These are phyloP conservation scores for Blastomyces percursus DNA, from an alignment of 2,329 filamentous ascomycete genomes.

Conservation along the genomic window DNA sequence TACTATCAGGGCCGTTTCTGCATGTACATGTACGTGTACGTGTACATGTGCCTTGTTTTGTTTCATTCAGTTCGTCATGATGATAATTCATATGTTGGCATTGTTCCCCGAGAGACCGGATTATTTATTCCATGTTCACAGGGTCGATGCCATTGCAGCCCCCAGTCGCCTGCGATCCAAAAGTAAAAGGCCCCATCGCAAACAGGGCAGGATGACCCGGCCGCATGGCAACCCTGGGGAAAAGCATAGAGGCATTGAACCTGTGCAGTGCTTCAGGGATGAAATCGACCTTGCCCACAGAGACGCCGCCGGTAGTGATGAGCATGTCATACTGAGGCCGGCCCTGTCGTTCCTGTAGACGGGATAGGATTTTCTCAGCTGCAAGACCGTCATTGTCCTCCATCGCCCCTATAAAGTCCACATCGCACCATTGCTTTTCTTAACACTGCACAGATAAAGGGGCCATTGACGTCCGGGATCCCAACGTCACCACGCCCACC, in stretches of 20 bases:
- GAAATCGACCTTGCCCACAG: constrained; percentile 13
- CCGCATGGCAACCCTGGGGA: constrained; percentile 22
- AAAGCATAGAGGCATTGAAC: constrained; percentile 18
- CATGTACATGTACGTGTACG: too few species aligned
- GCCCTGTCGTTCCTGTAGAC: background rate
- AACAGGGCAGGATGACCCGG: constrained; percentile 24
- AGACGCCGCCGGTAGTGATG: constrained; percentile 23
- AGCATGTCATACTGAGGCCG: constrained; percentile 17
- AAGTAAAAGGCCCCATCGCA: constrained; percentile 13
- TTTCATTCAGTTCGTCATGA: too few species aligned
- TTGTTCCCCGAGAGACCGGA: too few species aligned
- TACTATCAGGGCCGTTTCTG: too few species aligned
- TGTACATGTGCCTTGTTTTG: too few species aligned
- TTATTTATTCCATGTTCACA: background rate
- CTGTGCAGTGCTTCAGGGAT: background rate
- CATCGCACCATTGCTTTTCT: constrained; percentile 10
- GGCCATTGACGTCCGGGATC: constrained; percentile 19
- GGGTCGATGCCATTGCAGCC: background rate
- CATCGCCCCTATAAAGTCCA: constrained; percentile 17
- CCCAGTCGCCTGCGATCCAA: background rate
- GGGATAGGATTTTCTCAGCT: background rate
- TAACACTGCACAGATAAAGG: constrained; percentile 17
- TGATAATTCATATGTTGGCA: too few species aligned
- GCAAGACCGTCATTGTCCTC: constrained; percentile 11
- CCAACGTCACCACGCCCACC: background rate